A percentile compares a stretch with the other conserved stretches of the same genome.
Evolutionary conservation across 371 early-diverging fungal species (phyloP).

Genomic region (Chytridium lagenaria): DNA sequence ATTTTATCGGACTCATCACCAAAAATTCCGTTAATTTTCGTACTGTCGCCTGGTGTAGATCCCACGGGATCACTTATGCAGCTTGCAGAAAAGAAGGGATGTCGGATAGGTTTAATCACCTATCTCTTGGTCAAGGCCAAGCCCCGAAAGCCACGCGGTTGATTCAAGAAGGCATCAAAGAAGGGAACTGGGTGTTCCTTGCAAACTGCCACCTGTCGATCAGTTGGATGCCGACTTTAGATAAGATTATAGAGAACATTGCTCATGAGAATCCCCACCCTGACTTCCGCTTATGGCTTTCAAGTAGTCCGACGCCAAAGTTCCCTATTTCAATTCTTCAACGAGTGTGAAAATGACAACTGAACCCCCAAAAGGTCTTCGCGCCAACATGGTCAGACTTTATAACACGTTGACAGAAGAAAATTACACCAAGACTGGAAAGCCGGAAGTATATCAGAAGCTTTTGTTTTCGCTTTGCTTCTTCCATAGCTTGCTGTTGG

Average conservation of each 20-base stretch:
- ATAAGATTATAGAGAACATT: slow-evolving; percentile 60
- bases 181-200: slow-evolving; percentile 64
- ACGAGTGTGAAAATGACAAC: slow-evolving; percentile 64
- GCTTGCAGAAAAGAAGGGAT: slow-evolving; percentile 57
- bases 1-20: slow-evolving; percentile 57
- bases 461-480: slow-evolving; percentile 58
- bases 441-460: slow-evolving; percentile 51
- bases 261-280: slow-evolving; percentile 53
- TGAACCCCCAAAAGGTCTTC: slow-evolving; percentile 64
- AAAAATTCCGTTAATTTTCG: slow-evolving; percentile 58
- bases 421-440: slow-evolving; percentile 45
- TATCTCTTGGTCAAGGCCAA: slow-evolving; percentile 65
- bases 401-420: slow-evolving; percentile 53
- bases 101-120: slow-evolving; percentile 53
- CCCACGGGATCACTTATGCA: slow-evolving; percentile 49
- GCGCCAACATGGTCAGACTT: slow-evolving; percentile 55
- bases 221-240: slow-evolving; percentile 61
- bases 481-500: slow-evolving; percentile 59
- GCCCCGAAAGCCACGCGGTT: slow-evolving; percentile 57
- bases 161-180: slow-evolving; percentile 56
- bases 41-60: slow-evolving; percentile 62
- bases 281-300: slow-evolving; percentile 62
- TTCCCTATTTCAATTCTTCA: slow-evolving; percentile 64
- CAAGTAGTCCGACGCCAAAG: slow-evolving; percentile 57
- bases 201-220: slow-evolving; percentile 65